Conservation (phyloP, 2,329 filamentous ascomycete genomes). For the Pseudocercospora vitis region DNA sequence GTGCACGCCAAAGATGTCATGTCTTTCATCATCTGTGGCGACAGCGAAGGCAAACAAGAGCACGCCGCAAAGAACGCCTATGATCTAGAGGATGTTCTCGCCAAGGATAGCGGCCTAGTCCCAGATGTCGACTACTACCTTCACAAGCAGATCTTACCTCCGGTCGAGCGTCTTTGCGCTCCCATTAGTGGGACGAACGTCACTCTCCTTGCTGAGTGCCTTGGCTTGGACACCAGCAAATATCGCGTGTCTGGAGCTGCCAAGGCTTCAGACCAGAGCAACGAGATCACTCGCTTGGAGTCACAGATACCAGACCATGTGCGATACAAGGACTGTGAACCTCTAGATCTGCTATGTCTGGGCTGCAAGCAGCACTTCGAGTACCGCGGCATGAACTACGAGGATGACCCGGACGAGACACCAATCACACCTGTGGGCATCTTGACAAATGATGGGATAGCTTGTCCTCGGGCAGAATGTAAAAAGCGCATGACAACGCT, state of each 20-base stretch:
- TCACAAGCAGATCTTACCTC: conserved; percentile 96
- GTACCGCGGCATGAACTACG: conserved; percentile 71
- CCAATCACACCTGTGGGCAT: conserved; percentile 50
- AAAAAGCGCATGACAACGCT: conserved; percentile 65
- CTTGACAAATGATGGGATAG: conserved; percentile 71
- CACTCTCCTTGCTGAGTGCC: conserved; percentile 83
- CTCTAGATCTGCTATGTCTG: conserved; percentile 77
- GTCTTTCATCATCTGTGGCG: conserved; percentile 85
- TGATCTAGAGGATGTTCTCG: conserved; percentile 79
- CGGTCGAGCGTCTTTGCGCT: conserved; percentile 94
- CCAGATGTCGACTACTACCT: conserved; percentile 98
- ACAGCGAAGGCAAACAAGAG: conserved; percentile 62
- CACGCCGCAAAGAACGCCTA: conserved; percentile 84
- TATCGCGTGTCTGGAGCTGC: conserved; percentile 68
- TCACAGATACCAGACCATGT: conserved; percentile 90
- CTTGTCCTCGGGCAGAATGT: conserved; percentile 67
- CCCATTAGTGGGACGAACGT: conserved; percentile 93
- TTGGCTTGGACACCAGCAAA: conserved; percentile 85
- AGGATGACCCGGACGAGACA: conserved; percentile 30
- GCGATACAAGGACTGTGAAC: conserved; percentile 78
- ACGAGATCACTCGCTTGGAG: conserved; percentile 84
- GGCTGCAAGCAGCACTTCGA: conserved; percentile 69
- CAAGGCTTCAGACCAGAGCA: conserved; percentile 55
- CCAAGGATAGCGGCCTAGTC: conserved; percentile 69
- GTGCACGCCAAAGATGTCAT: conserved; percentile 95